Conservation (phyloP, 2,329 filamentous ascomycete species). For the Fonsecaea multimorphosa region DNA sequence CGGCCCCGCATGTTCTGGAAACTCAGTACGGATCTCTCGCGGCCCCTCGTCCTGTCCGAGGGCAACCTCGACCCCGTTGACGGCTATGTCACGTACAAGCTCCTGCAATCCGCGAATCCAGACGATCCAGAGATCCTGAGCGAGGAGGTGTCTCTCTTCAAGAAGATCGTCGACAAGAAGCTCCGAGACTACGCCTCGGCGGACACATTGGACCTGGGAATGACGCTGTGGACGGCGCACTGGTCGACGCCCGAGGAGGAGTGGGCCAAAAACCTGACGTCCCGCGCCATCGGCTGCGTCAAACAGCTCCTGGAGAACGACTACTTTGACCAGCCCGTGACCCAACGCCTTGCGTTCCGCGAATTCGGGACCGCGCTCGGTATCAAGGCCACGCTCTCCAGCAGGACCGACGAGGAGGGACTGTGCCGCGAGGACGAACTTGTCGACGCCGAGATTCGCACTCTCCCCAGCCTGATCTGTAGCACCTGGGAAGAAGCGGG, state of each 20-base stretch:
- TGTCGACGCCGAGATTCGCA: slow-evolving; percentile 16
- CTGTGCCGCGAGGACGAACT: slow-evolving; percentile 12
- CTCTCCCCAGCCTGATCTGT: slow-evolving; percentile 25
- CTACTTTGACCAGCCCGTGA: slow-evolving; percentile 46
- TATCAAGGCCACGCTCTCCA: slow-evolving; percentile 46
- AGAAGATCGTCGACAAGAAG: slow-evolving; percentile 54
- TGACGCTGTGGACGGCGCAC: slow-evolving; percentile 64
- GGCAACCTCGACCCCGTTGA: slow-evolving; percentile 64
- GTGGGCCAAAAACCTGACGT: slow-evolving; percentile 55
- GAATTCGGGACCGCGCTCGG: slow-evolving; percentile 63
- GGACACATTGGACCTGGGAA: slow-evolving; percentile 64
- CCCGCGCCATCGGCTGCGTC: slow-evolving; percentile 40
- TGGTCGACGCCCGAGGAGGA: slow-evolving; percentile 55
- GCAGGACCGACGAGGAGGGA: neutral
- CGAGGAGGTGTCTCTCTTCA: slow-evolving; percentile 61
- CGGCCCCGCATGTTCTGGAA: slow-evolving; percentile 63
- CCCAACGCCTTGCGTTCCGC: slow-evolving; percentile 57
- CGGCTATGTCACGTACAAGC: slow-evolving; percentile 58
- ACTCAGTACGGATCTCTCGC: slow-evolving; percentile 57
- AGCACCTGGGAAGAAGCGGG: slow-evolving; percentile 31
- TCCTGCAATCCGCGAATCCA: slow-evolving; percentile 51
- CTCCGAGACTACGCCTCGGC: slow-evolving; percentile 53
- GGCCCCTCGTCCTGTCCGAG: slow-evolving; percentile 57
- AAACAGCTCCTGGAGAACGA: slow-evolving; percentile 41
- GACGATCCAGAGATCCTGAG: slow-evolving; percentile 46